Conservation (phyloP, 1,284 basidiomycete genomes). For the Apiotrichum laibachii region DNA sequence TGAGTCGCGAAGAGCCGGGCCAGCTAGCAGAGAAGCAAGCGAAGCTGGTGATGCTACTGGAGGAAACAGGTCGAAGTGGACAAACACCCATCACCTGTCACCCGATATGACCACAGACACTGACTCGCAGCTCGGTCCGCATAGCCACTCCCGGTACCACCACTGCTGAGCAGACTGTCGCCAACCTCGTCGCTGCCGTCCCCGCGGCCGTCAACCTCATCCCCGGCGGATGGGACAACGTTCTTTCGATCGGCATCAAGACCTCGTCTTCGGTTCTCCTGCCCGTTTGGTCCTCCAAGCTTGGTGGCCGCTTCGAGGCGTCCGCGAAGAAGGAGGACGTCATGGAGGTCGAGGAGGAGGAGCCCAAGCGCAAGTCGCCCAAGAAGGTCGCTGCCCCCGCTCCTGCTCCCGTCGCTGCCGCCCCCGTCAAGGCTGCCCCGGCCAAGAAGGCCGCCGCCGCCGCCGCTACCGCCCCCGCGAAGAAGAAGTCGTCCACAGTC, state of each 20-base stretch:
- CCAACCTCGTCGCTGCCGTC: conserved; percentile 74
- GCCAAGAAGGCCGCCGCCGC: conserved; percentile 5
- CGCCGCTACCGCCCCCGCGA: conserved; percentile 4
- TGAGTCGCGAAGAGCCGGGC: conserved; percentile 52
- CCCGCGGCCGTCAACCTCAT: conserved; percentile 71
- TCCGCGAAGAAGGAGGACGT: conserved; percentile 6
- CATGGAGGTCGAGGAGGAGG: conserved; percentile 21
- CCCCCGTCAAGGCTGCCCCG: not conserved
- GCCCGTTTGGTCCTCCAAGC: conserved; percentile 77
- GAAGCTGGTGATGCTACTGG: too few species aligned
- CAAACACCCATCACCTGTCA: too few species aligned
- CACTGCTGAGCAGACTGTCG: conserved; percentile 64
- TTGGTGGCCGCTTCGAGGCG: conserved; percentile 53
- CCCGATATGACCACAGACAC: not conserved
- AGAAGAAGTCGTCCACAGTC: conserved; percentile 34
- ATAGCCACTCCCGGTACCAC: conserved; percentile 70
- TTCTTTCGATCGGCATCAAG: conserved; percentile 88
- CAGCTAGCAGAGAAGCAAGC: too few species aligned
- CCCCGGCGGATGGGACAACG: conserved; percentile 82
- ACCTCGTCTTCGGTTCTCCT: conserved; percentile 79
- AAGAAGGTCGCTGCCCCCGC: conserved; percentile 3
- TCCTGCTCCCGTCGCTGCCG: not conserved
- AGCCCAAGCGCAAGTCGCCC: conserved; percentile 3
- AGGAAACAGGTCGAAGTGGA: too few species aligned
- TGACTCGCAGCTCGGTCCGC: conserved; percentile 68